These are phyloP conservation scores for Cymbopogon citratus DNA, from an alignment of 176 grass and related monocot genomes.

Conservation along the genomic window DNA sequence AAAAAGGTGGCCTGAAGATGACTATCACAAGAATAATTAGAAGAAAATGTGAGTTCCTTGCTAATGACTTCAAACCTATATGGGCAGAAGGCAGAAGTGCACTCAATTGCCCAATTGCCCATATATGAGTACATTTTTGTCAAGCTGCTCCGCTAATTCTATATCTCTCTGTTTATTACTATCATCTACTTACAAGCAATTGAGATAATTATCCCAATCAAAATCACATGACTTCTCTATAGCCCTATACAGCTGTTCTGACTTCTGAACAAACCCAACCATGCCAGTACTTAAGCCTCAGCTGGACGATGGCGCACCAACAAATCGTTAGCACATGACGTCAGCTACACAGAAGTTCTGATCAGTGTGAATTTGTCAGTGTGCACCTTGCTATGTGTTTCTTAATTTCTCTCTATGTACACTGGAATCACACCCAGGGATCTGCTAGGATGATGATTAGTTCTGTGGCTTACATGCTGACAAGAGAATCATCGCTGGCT, in stretches of 20 bases:
- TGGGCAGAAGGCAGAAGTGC: background rate
- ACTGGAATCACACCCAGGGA: background rate
- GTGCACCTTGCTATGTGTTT: background rate
- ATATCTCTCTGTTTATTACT: background rate
- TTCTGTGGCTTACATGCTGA: too few relatives aligned
- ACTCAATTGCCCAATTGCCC: background rate
- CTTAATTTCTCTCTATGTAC: conserved; percentile 25
- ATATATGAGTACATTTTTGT: background rate
- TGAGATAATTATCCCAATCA: background rate
- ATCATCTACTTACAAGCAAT: conserved; percentile 7
- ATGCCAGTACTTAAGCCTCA: background rate
- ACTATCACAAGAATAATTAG: background rate
- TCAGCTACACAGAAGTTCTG: background rate
- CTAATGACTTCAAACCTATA: background rate
- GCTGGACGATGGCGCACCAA: background rate
- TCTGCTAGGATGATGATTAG: background rate
- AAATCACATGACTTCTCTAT: background rate
- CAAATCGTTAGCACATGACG: background rate
- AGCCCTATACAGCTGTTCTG: background rate
- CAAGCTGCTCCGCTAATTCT: background rate
- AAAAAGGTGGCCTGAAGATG: background rate
- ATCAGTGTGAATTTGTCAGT: conserved; percentile 4
- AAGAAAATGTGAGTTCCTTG: background rate
- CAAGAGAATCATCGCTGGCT: background rate
- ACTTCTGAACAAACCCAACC: background rate